Conservation (phyloP, 129 eudicot genomes). For the Artemisia tridentata region DNA sequence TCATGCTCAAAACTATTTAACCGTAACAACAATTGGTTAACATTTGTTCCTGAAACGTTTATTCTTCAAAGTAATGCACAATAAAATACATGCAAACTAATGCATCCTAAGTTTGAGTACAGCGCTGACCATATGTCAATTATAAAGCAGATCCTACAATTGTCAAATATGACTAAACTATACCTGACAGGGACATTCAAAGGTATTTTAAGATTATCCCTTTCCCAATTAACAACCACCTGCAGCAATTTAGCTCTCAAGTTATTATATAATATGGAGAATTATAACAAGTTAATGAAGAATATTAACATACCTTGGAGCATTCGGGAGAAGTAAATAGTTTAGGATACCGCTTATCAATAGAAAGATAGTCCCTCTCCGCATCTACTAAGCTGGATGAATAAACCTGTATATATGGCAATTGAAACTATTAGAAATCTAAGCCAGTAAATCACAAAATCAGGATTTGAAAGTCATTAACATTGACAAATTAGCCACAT, state of each 20-base stretch:
- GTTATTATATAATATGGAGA: slow-evolving; percentile 17
- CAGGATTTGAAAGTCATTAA: slow-evolving; percentile 16
- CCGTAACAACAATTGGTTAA: slow-evolving; percentile 17
- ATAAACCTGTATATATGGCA: slow-evolving; percentile 53
- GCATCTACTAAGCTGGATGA: slow-evolving; percentile 45
- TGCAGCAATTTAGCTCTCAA: slow-evolving; percentile 33
- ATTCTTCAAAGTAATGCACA: slow-evolving; percentile 5
- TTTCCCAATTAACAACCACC: slow-evolving; percentile 56
- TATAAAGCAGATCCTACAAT: slow-evolving; percentile 1
- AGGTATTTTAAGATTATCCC: slow-evolving; percentile 28
- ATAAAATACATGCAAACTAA: slow-evolving; percentile 13
- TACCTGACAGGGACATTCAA: slow-evolving; percentile 38
- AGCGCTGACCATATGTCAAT: background rate
- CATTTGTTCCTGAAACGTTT: background rate
- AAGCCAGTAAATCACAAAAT: background rate
- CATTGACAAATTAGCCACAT: slow-evolving; percentile 15
- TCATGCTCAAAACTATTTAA: slow-evolving; percentile 93
- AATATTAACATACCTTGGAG: slow-evolving; percentile 28
- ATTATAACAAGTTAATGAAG: background rate
- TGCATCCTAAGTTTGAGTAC: background rate
- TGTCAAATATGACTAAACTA: slow-evolving; percentile 13
- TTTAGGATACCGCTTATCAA: slow-evolving; percentile 45
- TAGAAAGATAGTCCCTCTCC: slow-evolving; percentile 40
- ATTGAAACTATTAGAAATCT: slow-evolving; percentile 5
- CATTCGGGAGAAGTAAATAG: slow-evolving; percentile 42